Evolutionary conservation across 371 early-diverging fungal species (phyloP).

Genomic region (Blakeslea trispora): DNA sequence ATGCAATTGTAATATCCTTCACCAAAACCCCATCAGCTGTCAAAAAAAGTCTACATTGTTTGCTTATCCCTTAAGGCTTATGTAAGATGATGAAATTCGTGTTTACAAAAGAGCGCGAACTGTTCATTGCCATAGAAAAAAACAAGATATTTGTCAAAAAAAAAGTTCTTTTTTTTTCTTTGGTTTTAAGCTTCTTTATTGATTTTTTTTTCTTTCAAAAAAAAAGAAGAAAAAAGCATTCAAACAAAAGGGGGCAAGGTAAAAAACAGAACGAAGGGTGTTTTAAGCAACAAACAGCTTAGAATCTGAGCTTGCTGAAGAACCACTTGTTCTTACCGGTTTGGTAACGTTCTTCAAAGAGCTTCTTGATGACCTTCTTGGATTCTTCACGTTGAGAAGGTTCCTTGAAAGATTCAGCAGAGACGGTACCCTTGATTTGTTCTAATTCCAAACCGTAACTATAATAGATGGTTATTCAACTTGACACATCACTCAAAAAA

Average conservation of each 20-base stretch:
- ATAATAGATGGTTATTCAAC: neutral
- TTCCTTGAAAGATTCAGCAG: constrained; percentile 91
- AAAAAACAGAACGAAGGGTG: neutral
- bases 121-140: no score
- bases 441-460: constrained; percentile 86
- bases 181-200: no score
- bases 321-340: constrained; percentile 99
- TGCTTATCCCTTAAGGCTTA: no score
- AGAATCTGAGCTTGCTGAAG: constrained; percentile 98
- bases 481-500: neutral
- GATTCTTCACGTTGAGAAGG: constrained; percentile 88
- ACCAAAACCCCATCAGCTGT: no score
- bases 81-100: no score
- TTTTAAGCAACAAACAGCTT: constrained; percentile 38
- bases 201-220: no score
- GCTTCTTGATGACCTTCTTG: constrained; percentile 93
- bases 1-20: no score
- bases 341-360: constrained; percentile 94
- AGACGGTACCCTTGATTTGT: constrained; percentile 84
- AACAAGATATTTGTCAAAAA: no score
- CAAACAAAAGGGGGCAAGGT: neutral
- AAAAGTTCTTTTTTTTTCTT: no score
- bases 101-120: no score
- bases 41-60: no score
- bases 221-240: neutral